Evolutionary conservation across 805 yeast species (phyloP), one percentile per base, ranked within the genome.

Genomic region (Yamadazyma paraphyllophila): DNA sequence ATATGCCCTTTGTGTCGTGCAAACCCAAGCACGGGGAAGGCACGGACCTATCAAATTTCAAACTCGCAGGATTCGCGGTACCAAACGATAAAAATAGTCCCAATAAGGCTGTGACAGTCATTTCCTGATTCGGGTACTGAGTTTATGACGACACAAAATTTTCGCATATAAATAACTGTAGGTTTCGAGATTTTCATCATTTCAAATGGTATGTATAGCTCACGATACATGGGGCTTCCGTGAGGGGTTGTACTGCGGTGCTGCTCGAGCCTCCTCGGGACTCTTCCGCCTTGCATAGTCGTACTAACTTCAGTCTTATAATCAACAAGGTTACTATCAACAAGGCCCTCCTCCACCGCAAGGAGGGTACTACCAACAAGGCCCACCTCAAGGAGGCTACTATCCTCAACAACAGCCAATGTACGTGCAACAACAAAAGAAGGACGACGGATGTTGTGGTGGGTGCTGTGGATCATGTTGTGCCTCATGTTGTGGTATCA

Each of bases 391-490:
- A 35, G 61, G 59, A 12, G 63, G 65, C 9, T 67, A 69, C 54
- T 61, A 66, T 45, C 73, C 60, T 48, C 74, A 68, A 53, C 74
- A 62, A 46, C 76, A 70, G 51, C 74, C 73, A 43, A 62, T 69
- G 65, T 69, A 71, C 41, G 73, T 67, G 12, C 74, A 69, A 55
- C 76, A 71, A 52, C 64, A 64, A 45, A 61, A 58, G 32, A 59
- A 57, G 17, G 52, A 54, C 40, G 47, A 52, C 15, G 60, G 61
- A 13, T 46, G 54, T 38, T 56, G 57, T 43, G 63, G 58, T 36
- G 65, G 67, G 13, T 67, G 73, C 48, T 69, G 71, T 57, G 58
- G 65, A 2, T 49, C 46, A 42, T 60, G 65, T 37, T 46, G 49
- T 35, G 42, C 45, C 15, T 69, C 67, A 15, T 65, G 73, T 41